These are phyloP conservation scores for Lathyrus aphaca DNA, from an alignment of 306 rosid genomes.

Conservation along the genomic window DNA sequence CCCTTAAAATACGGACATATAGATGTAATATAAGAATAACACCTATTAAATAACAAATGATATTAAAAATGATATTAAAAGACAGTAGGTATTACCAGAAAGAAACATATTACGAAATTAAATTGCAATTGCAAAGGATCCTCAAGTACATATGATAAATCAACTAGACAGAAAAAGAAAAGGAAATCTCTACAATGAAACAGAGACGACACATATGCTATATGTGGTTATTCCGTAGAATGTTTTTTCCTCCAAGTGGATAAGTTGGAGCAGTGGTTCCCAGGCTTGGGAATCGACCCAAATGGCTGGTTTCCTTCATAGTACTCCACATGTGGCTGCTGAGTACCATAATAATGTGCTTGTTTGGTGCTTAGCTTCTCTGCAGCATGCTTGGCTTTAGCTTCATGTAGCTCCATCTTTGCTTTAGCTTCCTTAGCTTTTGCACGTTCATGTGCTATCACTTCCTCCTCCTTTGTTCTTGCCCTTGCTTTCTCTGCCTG, in stretches of 20 bases:
- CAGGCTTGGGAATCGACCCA: constrained; percentile 39
- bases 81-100: too few species aligned
- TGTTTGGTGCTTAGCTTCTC: constrained; percentile 47
- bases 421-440: constrained; percentile 69
- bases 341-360: constrained; percentile 25
- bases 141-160: too few species aligned
- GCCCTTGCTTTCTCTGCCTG: constrained; percentile 63
- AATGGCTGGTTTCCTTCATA: constrained; percentile 26
- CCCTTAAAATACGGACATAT: too few species aligned
- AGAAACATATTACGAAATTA: too few species aligned
- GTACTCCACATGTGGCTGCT: neutral
- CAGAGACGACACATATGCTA: neutral
- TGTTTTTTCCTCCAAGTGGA: constrained; percentile 43
- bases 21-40: too few species aligned
- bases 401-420: constrained; percentile 67
- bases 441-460: constrained; percentile 53
- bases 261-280: constrained; percentile 34
- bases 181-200: neutral
- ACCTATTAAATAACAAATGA: too few species aligned
- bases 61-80: too few species aligned
- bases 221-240: constrained; percentile 25
- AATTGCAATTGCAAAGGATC: neutral
- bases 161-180: neutral
- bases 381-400: constrained; percentile 64
- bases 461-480: constrained; percentile 59